Base-by-base conservation (phyloP, 2,329 filamentous ascomycete species). In the Pseudopyrenochaeta lycopersici region DNA sequence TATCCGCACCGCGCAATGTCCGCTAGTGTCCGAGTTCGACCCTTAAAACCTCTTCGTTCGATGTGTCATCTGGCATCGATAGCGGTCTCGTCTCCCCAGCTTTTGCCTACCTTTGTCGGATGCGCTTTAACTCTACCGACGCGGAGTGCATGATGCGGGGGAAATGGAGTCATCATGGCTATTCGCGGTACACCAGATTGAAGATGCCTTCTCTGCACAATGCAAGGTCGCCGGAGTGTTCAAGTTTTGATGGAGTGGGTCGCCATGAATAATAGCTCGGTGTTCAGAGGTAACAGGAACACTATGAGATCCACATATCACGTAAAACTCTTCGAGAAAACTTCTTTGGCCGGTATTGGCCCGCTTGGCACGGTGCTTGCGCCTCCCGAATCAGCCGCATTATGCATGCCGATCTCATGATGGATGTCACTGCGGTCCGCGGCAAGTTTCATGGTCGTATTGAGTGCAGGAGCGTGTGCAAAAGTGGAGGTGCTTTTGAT, bases 271-370 rank as follows among this genome's bases (percentile, higher is more conserved):
- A 68, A 71, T 69, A 64, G 67, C 56, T 58, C 51, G 54, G 48
- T 52, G 49, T 40, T 56, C 52, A 50, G 54, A 64, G 54, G 63
- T 53, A 52, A 58, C 55, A 48, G 58, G 58, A 42, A 63, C 58
- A 50, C 54, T 29, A 21, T 31, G 17, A 38, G 67, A 56, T 66
- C 68, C 68, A 71, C 67, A 68, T 65, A 60, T 70, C 49, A 69
- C 60, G 63, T 66, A 69, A 70, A 68, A 68, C 18, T 63, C 60
- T 68, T 69, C 60, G 36, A 58, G 58, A 66, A 68, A 65, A 63
- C 46, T 60, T 64, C 56, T 54, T 59, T 40, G 47, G 32, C 60
- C 64, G 54, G 58, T 47, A 45, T 60, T 52, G 46, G 38, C 46
- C 47, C 40, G 54, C 64, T 68, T 66, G 62, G 62, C 63, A 55